Evolutionary conservation across 257 asterid species (phyloP), one percentile per base, ranked within the genome.

Genomic region (Misopates orontium): DNA sequence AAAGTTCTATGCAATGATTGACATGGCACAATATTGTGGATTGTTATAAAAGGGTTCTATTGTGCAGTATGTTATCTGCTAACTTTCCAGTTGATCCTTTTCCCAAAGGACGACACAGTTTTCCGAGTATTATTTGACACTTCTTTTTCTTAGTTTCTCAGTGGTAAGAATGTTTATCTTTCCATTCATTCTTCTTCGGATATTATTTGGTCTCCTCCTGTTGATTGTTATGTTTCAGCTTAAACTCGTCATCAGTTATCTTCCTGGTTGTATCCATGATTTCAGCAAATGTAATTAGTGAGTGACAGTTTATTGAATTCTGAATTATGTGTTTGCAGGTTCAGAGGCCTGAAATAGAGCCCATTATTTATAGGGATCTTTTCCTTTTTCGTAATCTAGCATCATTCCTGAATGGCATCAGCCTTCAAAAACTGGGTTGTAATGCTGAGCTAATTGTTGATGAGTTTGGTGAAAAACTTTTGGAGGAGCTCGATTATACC

Each of bases 401-500:
- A 64, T 94, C 99, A 56, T 94, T 94, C 81, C 82, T 94, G 89
- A 90, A 94, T 66, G 99, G 96, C 71, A 51, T 94, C 83, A 94
- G 99, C 83, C 83, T 94, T 61, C 92, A 84, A 78, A 94, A 94
- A 73, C 73, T 94, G 81, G 99, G 99, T 42, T 94, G 97, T 74
- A 90, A 93, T 21, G 92, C 99, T 17, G 97, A 93, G 86, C 97
- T 93, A 78, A 87, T 93, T 73, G 95, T 90, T 71, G 99, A 93
- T 77, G 99, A 93, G 76, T 93, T 93, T 66, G 99, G 99, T 52
- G 99, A 93, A 82, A 93, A 93, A 83, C 93, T 93, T 74, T 72
- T 93, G 90, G 99, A 93, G 95, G 97, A 93, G 87, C 93, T 90
- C 56, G 97, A 93, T 82, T 90, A 93, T 72, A 86, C 95, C 75